These are phyloP conservation scores for Pharus latifolius DNA, from an alignment of 176 grass and related monocot genomes.

Conservation along the genomic window DNA sequence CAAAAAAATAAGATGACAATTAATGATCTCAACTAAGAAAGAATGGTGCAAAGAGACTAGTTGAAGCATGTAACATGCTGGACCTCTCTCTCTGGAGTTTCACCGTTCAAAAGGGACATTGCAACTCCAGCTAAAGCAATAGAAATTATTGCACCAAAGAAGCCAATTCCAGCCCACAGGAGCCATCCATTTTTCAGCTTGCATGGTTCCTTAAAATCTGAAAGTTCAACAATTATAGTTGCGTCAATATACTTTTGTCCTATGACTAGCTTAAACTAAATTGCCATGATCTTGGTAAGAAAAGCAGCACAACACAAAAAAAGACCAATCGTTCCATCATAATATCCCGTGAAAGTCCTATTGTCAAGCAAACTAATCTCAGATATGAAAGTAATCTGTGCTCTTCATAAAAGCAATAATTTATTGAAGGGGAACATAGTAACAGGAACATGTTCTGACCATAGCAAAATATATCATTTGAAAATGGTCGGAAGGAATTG, in stretches of 20 bases:
- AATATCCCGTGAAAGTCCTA: background rate
- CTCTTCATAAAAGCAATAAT: background rate
- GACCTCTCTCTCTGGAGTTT: conserved; percentile 75
- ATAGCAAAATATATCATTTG: conserved; percentile 77
- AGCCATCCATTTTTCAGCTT: conserved; percentile 81
- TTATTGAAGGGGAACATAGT: background rate
- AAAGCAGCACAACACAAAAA: background rate
- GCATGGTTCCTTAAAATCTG: conserved; percentile 81
- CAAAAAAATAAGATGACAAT: background rate
- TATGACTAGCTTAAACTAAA: background rate
- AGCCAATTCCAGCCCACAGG: conserved; percentile 66
- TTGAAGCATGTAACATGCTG: background rate
- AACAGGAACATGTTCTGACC: conserved; percentile 35
- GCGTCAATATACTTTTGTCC: background rate
- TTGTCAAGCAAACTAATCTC: background rate
- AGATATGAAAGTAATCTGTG: background rate
- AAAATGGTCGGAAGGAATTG: conserved; percentile 64
- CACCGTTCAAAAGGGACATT: conserved; percentile 58
- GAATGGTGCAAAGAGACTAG: background rate
- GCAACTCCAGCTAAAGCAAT: conserved; percentile 61
- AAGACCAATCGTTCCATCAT: background rate
- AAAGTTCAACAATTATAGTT: conserved; percentile 5
- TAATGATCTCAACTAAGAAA: background rate
- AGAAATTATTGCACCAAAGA: conserved; percentile 52
- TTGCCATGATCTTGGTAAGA: background rate